Conservation (phyloP, 2,329 filamentous ascomycete species). For the Eutypa lata region DNA sequence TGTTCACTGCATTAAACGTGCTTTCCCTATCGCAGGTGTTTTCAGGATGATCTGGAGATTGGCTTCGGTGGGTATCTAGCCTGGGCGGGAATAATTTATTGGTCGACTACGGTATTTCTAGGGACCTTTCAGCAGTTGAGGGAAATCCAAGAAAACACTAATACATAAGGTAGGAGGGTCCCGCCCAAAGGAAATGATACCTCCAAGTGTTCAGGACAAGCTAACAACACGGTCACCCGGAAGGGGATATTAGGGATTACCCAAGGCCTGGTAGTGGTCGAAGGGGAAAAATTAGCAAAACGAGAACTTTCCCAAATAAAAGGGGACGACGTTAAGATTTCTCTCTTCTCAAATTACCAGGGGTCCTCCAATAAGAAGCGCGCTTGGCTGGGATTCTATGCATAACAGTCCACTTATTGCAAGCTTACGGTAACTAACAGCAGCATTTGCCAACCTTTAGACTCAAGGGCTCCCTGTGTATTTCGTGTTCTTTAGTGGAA, state of each 20-base stretch:
- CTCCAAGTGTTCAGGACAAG: neutral
- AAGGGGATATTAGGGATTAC: neutral
- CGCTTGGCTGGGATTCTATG: neutral
- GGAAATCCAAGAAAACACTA: neutral
- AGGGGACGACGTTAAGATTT: neutral
- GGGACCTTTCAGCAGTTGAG: neutral
- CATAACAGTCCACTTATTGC: neutral
- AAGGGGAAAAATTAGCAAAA: neutral
- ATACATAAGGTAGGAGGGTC: neutral
- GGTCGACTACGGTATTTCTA: too few relatives aligned
- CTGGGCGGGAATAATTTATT: too few relatives aligned
- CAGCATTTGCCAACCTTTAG: neutral
- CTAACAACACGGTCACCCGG: neutral
- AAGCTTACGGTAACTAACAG: neutral
- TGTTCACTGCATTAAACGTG: neutral
- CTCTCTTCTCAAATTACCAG: neutral
- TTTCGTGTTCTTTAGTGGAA: neutral
- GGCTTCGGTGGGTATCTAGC: constrained; percentile 1
- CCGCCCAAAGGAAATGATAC: neutral
- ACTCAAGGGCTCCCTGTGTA: neutral
- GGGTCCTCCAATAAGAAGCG: neutral
- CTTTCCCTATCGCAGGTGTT: neutral
- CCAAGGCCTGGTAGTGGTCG: neutral
- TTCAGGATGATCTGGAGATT: neutral
- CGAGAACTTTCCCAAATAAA: neutral